Evolutionary conservation across 1,284 basidiomycete species (phyloP).

Genomic region (Fomitopsis schrenkii): DNA sequence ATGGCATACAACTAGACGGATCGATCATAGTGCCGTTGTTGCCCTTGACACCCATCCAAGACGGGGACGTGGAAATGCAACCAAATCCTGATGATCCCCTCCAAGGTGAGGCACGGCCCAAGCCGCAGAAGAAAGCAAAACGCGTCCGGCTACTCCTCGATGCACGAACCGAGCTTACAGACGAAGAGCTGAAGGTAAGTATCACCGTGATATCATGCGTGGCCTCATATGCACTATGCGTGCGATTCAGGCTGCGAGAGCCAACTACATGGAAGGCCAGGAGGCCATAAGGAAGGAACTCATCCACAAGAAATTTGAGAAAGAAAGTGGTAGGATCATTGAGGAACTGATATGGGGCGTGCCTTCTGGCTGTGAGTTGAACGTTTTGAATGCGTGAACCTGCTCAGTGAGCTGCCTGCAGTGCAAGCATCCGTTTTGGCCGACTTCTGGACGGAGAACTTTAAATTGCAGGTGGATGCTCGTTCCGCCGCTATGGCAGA

Average conservation of each 20-base stretch:
- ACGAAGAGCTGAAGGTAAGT: constrained; percentile 68
- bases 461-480: constrained; percentile 63
- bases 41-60: constrained; percentile 15
- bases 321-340: constrained; percentile 47
- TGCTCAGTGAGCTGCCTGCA: constrained; percentile 21
- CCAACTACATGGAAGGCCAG: constrained; percentile 64
- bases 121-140: constrained; percentile 33
- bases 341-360: constrained; percentile 67
- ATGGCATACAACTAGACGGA: constrained; percentile 9
- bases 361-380: constrained; percentile 55
- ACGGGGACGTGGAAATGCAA: constrained; percentile 6
- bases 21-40: constrained; percentile 22
- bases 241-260: constrained; percentile 49
- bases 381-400: background rate
- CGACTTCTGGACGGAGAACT: constrained; percentile 69
- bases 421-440: constrained; percentile 61
- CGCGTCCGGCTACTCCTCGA: constrained; percentile 47
- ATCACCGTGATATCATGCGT: background rate
- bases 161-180: constrained; percentile 68
- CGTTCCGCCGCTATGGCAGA: constrained; percentile 43
- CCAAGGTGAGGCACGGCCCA: constrained; percentile 32
- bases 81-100: background rate
- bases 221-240: background rate
- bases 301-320: constrained; percentile 51
- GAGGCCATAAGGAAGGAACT: constrained; percentile 46